Base-by-base conservation (phyloP, 2,329 filamentous ascomycete genomes). In the Colletotrichum paranaense region DNA sequence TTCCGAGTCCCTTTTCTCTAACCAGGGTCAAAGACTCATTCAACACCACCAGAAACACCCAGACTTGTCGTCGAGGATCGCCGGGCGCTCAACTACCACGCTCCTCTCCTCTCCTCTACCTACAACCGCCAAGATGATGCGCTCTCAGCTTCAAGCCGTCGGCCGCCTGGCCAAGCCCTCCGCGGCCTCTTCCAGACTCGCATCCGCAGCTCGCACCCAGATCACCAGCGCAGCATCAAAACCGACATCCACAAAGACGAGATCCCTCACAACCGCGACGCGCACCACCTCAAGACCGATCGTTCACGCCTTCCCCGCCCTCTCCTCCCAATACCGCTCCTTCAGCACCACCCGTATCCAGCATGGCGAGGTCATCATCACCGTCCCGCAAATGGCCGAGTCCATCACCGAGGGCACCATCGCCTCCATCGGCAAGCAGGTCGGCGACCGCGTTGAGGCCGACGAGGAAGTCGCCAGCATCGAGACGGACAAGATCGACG, bases 401-500 rank as follows among this genome's bases (percentile, higher is more conserved):
- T 81, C 80, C 24, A 80, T 81, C 30, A 80, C 66, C 63, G 80
- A 81, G 32, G 80, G 80, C 60, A 81, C 80, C 24, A 30, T 81
- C 1, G 56, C 76, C 1, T 76, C 76, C 42, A 56, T 81, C 28
- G 59, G 73, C 30, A 81, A 80, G 73, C 77, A 80, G 72, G 65
- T 81, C 3, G 80, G 80, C 56, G 79, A 81, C 38, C 71, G 67
- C 28, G 75, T 81, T 22, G 79, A 81, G 53, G 76, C 75, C 32
- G 80, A 81, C 56, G 80, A 81, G 58, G 80, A 81, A 60, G 74
- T 81, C 24, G 79, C 79, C 24, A 81, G 76, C 66, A 80, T 81
- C 68, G 80, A 81, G 74, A 81, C 80, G 1, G 80, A 81, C 76
- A 81, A 81, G 77, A 81, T 81, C 7, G 80, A 81, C 53, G 75